Conservation (phyloP, 192 early-diverging fungal genomes). For the Powellomyces hirtus region DNA sequence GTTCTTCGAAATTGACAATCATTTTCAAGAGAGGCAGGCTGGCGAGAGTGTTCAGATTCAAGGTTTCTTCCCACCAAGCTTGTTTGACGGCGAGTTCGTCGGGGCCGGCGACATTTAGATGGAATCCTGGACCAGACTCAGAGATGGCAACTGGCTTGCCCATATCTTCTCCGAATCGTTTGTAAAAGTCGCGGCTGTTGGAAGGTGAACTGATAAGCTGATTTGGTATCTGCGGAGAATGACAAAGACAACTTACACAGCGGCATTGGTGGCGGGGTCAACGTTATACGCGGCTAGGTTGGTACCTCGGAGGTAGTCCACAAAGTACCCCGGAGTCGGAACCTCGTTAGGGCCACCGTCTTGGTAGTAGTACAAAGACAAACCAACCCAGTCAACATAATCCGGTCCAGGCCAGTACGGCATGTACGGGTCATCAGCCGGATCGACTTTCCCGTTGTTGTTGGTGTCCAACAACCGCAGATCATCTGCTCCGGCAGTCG, state of each 20-base stretch:
- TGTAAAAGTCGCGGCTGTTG: constrained; percentile 39
- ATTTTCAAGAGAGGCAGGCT: constrained; percentile 33
- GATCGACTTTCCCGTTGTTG: constrained; percentile 21
- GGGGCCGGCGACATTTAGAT: constrained; percentile 4
- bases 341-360: constrained; percentile 5
- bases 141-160: constrained; percentile 45
- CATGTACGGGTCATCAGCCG: constrained; percentile 35
- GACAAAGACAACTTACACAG: constrained; percentile 17
- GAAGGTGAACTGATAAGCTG: too few relatives aligned
- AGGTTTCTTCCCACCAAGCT: constrained; percentile 44
- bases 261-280: neutral
- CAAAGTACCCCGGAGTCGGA: neutral
- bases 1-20: constrained; percentile 45
- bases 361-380: constrained; percentile 22
- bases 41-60: neutral
- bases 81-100: constrained; percentile 31
- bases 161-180: constrained; percentile 25
- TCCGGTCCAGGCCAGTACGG: constrained; percentile 41
- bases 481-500: neutral
- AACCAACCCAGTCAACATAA: constrained; percentile 41
- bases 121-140: constrained; percentile 37
- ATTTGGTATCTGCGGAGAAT: too few relatives aligned
- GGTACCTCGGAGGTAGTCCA: constrained; percentile 13
- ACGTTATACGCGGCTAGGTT: constrained; percentile 2
- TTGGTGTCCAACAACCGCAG: constrained; percentile 37